These are phyloP conservation scores for Hypoxylon rubiginosum DNA, from an alignment of 2,329 filamentous ascomycete genomes.

Conservation along the genomic window DNA sequence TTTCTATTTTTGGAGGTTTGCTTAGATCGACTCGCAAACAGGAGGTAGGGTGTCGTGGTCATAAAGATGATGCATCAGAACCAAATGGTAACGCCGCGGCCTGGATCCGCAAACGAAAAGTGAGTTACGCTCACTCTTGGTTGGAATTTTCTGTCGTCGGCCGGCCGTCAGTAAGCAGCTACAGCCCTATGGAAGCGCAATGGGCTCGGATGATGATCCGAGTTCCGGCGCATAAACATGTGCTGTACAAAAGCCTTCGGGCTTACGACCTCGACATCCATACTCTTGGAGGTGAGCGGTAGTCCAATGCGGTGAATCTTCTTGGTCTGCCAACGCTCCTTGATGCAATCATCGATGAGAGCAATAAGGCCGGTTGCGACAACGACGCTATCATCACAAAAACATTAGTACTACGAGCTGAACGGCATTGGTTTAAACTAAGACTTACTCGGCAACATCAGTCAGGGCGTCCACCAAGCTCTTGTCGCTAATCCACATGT, in stretches of 20 bases:
- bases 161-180: conserved; percentile 52
- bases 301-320: conserved; percentile 58
- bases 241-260: conserved; percentile 56
- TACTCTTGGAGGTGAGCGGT: conserved; percentile 52
- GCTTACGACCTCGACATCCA: conserved; percentile 50
- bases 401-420: conserved; percentile 33
- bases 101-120: conserved; percentile 25
- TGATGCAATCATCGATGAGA: conserved; percentile 92
- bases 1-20: conserved; percentile 13
- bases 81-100: conserved; percentile 14
- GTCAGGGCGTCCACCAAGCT: conserved; percentile 76
- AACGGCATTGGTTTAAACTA: conserved; percentile 24
- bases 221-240: conserved; percentile 59
- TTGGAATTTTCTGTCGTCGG: conserved; percentile 31
- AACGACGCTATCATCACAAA: conserved; percentile 74
- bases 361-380: conserved; percentile 90
- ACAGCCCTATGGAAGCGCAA: conserved; percentile 55
- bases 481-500: conserved; percentile 88
- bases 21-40: conserved; percentile 20
- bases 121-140: neutral
- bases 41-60: conserved; percentile 19
- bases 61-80: conserved; percentile 19
- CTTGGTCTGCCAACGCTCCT: conserved; percentile 75
- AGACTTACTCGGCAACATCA: conserved; percentile 86
- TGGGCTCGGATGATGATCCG: conserved; percentile 55